Base-by-base conservation (phyloP, 2,329 filamentous ascomycete species). In the Passalora sequoiae region DNA sequence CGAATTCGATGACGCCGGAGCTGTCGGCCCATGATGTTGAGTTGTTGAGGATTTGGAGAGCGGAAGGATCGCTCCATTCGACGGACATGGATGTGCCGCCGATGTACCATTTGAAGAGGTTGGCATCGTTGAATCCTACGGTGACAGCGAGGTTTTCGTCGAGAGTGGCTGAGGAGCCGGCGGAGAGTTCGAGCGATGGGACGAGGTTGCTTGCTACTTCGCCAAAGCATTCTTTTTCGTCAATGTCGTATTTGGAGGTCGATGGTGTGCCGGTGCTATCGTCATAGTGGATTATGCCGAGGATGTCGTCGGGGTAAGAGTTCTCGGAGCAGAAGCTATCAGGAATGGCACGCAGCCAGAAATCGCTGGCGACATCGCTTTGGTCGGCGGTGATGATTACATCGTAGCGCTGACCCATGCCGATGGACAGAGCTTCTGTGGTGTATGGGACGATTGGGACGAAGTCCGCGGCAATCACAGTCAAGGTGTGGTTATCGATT, bases 381-480 rank as follows among this genome's bases (percentile, higher is more conserved):
- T 46, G 46, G 15, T 59, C 56, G 2, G 61, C 60, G 6, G 53
- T 54, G 17, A 64, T 52, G n/a, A 64, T 54, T 7, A 64, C 46
- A 39, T 64, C 56, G 53, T 64, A 63, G 9, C 61, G 54, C 36
- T 64, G 61, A 19, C 65, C 66, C 47, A 66, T 65, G 40, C 59
- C 59, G 30, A 70, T 59, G 20, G 52, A 50, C 6, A 70, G 44
- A 3, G 60, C 62, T 8, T 60, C 53, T 1, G 67, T 63, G 24
- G 50, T 55, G 43, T 65, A 71, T 7, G 69, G 69, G 16, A 61
- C 59, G 39, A 72, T 66, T 1, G 69, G 68, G 5, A 67, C 62
- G 33, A 71, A 69, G 38, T 72, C 69, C 1, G 60, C 59, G 3
- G 66, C 61, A 35, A 72, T 65, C 24, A 71, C 68, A 7, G 65